Percentiles rank a stretch among this genome's conserved stretches.
Conservation (phyloP, 2,329 filamentous ascomycete genomes). For the Pseudopyrenochaeta lycopersici region DNA sequence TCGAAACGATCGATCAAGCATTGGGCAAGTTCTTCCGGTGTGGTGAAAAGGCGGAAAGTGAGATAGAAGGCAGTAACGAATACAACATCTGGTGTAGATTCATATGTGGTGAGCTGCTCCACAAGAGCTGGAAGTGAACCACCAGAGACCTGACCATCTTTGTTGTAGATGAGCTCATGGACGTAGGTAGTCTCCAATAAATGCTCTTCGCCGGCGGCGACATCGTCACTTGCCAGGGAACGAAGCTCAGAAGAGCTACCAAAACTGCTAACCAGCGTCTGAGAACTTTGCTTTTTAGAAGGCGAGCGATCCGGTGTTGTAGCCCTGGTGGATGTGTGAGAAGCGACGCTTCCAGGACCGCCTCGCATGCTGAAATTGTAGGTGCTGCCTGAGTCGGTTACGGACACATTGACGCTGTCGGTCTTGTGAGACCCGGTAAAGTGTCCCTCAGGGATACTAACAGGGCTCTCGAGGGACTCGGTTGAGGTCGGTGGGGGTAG, state of each 20-base stretch:
- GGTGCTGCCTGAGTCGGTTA: constrained; percentile 79
- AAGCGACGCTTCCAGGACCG: constrained; percentile 81
- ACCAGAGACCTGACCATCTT: constrained; percentile 92
- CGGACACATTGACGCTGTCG: constrained; percentile 78
- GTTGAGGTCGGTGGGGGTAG: constrained; percentile 36
- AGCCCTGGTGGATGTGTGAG: constrained; percentile 84
- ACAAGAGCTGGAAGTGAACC: constrained; percentile 89
- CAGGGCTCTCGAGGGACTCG: constrained; percentile 47
- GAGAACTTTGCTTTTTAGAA: constrained; percentile 64
- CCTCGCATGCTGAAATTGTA: constrained; percentile 76
- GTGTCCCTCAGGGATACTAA: constrained; percentile 40
- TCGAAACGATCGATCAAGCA: constrained; percentile 91
- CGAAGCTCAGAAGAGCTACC: constrained; percentile 72
- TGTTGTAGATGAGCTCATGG: constrained; percentile 91
- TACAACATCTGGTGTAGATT: constrained; percentile 88
- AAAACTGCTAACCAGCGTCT: constrained; percentile 67
- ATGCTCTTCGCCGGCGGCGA: constrained; percentile 80
- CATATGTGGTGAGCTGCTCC: constrained; percentile 92
- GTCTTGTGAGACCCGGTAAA: constrained; percentile 36
- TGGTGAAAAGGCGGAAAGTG: constrained; percentile 93
- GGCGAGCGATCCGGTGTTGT: constrained; percentile 79
- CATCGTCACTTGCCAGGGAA: constrained; percentile 74
- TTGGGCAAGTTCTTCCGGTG: constrained; percentile 79
- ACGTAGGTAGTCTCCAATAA: constrained; percentile 92
- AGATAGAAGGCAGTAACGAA: constrained; percentile 97